Evolutionary conservation across 805 yeast species (phyloP), one percentile per base, ranked within the genome.

Genomic region (Groenewaldozyma tartarivorans): DNA sequence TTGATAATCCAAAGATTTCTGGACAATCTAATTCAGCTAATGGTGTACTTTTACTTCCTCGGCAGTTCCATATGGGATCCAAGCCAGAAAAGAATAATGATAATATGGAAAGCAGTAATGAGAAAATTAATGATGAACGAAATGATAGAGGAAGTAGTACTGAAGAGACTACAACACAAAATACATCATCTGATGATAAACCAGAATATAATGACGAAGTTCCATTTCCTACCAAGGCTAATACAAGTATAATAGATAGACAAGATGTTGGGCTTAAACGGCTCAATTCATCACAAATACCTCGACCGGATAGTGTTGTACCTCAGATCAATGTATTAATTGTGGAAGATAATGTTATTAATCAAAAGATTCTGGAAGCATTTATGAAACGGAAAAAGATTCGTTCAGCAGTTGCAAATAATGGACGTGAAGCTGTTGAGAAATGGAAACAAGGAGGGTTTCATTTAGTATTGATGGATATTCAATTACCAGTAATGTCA

Each of bases 341-440:
- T 32, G 98, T 92, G 6, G 99, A 92, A 60, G 99, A 92, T 67
- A 92, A 92, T 61, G 80, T 87, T 29, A 88, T 92, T 54, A 92
- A 92, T 62, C 94, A 85, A 63, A 82, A 84, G 37, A 88, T 92
- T 69, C 68, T 92, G 58, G 92, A 88, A 15, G 83, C 94, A 13
- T 90, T 87, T 53, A 67, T 92, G 59, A 73, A 86, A 49, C 81
- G 85, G 48, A 90, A 90, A 54, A 75, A 83, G 43, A 88, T 92
- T 22, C 81, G 80, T 33, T 86, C 79, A 49, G 80, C 79, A 46
- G 79, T 87, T 35, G 97, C 97, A 3, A 81, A 83, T 44, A 90
- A 87, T 51, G 99, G 99, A 21, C 77, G 79, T 51, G 97, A 92
- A 55, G 99, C 98, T 1, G 74, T 92, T 2, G 94, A 87, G 48